Base-by-base conservation (phyloP, 352 stramenopile genomes). In the Phytophthora parvispora region DNA sequence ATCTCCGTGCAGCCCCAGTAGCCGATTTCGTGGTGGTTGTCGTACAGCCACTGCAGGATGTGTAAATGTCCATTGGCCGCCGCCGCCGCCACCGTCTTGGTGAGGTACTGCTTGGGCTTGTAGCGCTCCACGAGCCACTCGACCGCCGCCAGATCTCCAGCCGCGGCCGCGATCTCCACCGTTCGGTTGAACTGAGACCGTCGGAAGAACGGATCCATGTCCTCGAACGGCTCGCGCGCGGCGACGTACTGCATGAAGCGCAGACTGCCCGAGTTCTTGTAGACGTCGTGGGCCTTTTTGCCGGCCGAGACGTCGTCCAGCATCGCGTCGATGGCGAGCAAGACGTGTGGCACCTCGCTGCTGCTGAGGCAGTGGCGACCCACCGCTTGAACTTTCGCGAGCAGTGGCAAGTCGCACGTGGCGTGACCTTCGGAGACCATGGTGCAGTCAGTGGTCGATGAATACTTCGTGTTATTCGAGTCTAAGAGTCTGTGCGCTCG, bases 1-100 rank as follows among this genome's bases (percentile, higher is more conserved):
- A 78, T 60, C 47, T 81, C 66, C 6, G 58, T 81, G 27, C 61
- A 51, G 10, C 69, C 65, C 66, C 74, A 81, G 24, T 75, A 78
- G 9, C 65, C 66, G 16, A 64, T 54, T 32, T 75, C 70, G 20
- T 28, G 55, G 32, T 74, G 50, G 15, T 66, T 67, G 13, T 77
- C 53, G 8, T 34, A 73, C 10, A 77, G 25, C 72, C 68, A 77
- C 28, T 77, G 32, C 31, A 77, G 18, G 18, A 77, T 72, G 18
- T 69, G 53, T 16, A 80, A 12, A 27, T 77, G 68, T 24, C 68
- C 72, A 52, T 77, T 57, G n/a, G 48, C 47, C 32, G 68, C 64
- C 25, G 72, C 72, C 22, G 56, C 59, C 47, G 56, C 36, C 22
- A 77, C 60, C n/a, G 59, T 56, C 53, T 68, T 69, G 40, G 67